Evolutionary conservation across 192 early-diverging fungal species (phyloP).

Genomic region (Borealophlyctis nickersoniae): DNA sequence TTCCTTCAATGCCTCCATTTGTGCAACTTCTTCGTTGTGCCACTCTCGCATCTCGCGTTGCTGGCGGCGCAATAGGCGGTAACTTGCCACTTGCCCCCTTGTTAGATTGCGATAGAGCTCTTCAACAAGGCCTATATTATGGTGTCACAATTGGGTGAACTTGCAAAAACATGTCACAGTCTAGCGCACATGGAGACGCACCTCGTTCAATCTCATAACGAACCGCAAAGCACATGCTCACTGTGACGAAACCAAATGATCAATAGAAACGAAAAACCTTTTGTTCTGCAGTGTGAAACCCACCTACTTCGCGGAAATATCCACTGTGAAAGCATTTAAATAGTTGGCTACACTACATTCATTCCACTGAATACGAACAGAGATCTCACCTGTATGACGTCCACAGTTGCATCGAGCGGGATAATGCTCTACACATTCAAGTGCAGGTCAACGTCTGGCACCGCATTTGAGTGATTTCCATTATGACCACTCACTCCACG

Average conservation of each 20-base stretch:
- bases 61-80: slow-evolving; percentile 15
- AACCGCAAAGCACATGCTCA: slow-evolving; percentile 28
- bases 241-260: neutral
- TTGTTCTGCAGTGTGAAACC: neutral
- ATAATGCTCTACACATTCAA: slow-evolving; percentile 12
- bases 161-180: neutral
- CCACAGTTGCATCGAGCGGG: slow-evolving; percentile 23
- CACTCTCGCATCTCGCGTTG: slow-evolving; percentile 12
- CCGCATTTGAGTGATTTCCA: neutral
- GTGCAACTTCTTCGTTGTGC: slow-evolving; percentile 15
- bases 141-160: neutral
- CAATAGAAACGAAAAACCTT: neutral
- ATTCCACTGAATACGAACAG: no score
- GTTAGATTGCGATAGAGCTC: slow-evolving; percentile 21
- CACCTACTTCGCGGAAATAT: slow-evolving; percentile 28
- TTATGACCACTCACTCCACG: slow-evolving; percentile 15
- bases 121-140: neutral
- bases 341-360: no score
- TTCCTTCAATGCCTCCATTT: slow-evolving; percentile 7
- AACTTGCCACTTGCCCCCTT: slow-evolving; percentile 10
- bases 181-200: no score
- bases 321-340: no score
- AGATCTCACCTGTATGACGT: no score
- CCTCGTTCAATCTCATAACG: slow-evolving; percentile 18
- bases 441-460: neutral